These are phyloP conservation scores for Mortierella sp. DNA, from an alignment of 371 early-diverging fungal genomes.

Conservation along the genomic window DNA sequence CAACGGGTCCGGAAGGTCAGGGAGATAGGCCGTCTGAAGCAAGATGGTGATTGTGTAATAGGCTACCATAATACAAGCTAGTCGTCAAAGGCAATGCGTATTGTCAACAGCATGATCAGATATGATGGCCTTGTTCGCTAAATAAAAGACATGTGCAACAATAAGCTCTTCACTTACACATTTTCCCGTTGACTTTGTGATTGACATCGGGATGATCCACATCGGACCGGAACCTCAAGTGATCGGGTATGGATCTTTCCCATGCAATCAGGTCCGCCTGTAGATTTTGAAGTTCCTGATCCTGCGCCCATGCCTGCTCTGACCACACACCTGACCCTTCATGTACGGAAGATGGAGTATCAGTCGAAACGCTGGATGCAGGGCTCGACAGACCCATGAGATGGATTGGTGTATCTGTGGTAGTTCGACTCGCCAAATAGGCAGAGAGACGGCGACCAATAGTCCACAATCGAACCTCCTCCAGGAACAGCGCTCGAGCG, in stretches of 20 bases:
- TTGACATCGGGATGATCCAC: conserved; percentile 37
- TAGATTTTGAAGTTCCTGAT: conserved; percentile 38
- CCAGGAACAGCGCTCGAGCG: conserved; percentile 35
- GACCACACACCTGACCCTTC: conserved; percentile 19
- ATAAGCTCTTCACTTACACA: conserved; percentile 22
- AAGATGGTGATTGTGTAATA: conserved; percentile 54
- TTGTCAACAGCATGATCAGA: neutral
- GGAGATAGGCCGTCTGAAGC: conserved; percentile 48
- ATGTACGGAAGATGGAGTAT: neutral
- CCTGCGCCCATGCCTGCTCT: conserved; percentile 47
- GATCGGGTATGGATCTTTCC: conserved; percentile 31
- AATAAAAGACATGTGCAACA: neutral
- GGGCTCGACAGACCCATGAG: neutral
- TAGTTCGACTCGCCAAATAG: conserved; percentile 24
- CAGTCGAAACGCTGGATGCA: neutral
- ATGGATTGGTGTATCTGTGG: neutral
- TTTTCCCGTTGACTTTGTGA: conserved; percentile 52
- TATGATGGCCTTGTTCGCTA: no score
- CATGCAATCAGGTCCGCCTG: conserved; percentile 52
- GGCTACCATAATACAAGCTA: conserved; percentile 34
- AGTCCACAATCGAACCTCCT: conserved; percentile 45
- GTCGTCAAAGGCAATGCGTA: neutral
- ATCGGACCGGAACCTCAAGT: conserved; percentile 37
- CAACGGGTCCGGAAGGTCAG: conserved; percentile 18
- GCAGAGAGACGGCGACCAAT: conserved; percentile 42